Base-by-base conservation (phyloP, 2,329 filamentous ascomycete genomes). In the Apiospora aurea region DNA sequence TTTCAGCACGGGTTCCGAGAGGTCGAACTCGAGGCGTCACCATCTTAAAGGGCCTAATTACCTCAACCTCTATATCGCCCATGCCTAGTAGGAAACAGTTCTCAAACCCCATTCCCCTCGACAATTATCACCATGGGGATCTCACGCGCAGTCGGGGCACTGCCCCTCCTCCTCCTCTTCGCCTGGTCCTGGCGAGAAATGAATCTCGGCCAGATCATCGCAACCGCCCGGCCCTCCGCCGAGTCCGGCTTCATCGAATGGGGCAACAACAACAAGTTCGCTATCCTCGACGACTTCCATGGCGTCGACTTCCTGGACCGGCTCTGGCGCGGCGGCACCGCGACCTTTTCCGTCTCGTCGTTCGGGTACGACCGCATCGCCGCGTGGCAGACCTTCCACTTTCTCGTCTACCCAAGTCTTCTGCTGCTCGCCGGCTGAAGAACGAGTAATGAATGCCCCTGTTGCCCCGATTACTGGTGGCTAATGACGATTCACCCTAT, bases 301-400 rank as follows among this genome's bases (percentile, higher is more conserved):
- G 18, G 53, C 1, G 49, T 76, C 14, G 51, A 71, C 1, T 64
- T 71, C 41, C 53, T 77, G 10, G 74, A 78, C 47, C 43, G 76
- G 0, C 5, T 74, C 4, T 78, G 74, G 72, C 74, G 75, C 41
- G 75, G 73, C 38, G 68, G 67, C 13, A 73, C 61, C 64, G 73
- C 73, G 6, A 74, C 71, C 1, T 79, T 78, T 71, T 70, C 75
- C 1, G 67, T 74, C 13, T 75, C 75, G 2, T 73, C 72, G 1
- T 64, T 78, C 26, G 74, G 72, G 13, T 74, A 71, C 41, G 77
- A 78, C 51, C 10, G 8, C 38, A 24, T 78, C 21, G 57, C 70
- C 69, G 76, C 73, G 72, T 78, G 76, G 76, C 77, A 78, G 72
- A 70, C 75, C 47, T 72, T 77, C 49, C 73, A 72, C 4, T 78